These are phyloP conservation scores for Entophlyctis luteolus DNA, from an alignment of 192 early-diverging fungal species.

Conservation along the genomic window DNA sequence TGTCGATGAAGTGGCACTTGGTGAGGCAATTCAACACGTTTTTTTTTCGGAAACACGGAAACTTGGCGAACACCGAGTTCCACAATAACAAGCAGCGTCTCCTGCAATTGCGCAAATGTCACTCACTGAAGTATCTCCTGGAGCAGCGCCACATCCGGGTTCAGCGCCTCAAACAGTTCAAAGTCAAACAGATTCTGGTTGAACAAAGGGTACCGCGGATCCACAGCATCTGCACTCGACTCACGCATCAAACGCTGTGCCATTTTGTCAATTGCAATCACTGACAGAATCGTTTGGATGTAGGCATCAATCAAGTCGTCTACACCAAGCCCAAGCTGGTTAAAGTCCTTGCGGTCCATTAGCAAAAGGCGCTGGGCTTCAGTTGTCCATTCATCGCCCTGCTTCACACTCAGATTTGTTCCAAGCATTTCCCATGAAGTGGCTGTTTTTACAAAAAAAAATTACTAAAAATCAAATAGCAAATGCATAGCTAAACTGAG, in stretches of 20 bases:
- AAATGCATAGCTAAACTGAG: slow-evolving; percentile 51
- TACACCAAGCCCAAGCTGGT: slow-evolving; percentile 77
- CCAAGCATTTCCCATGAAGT: slow-evolving; percentile 88
- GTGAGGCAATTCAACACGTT: neutral
- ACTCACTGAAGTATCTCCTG: slow-evolving; percentile 36
- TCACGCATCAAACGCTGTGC: slow-evolving; percentile 44
- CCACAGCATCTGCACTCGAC: slow-evolving; percentile 2
- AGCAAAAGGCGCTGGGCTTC: slow-evolving; percentile 74
- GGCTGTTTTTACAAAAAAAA: slow-evolving; percentile 33
- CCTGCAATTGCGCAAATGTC: too few relatives aligned
- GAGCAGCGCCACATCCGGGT: slow-evolving; percentile 44
- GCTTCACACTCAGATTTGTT: slow-evolving; percentile 77
- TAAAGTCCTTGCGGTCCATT: slow-evolving; percentile 92
- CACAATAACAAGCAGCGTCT: neutral
- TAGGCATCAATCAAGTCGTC: slow-evolving; percentile 86
- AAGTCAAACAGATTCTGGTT: slow-evolving; percentile 40
- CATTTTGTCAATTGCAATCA: slow-evolving; percentile 85
- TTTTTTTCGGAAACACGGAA: neutral
- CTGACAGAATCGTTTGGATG: slow-evolving; percentile 78
- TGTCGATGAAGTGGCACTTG: too few relatives aligned
- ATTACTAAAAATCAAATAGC: neutral
- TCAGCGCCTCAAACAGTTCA: slow-evolving; percentile 46
- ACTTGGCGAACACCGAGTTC: neutral
- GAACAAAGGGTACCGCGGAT: slow-evolving; percentile 26
- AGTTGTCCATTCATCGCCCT: slow-evolving; percentile 62